phyloP scores from a whole-genome alignment of 768 basidiomycete species.

The Kwoniella sp. region DNA sequence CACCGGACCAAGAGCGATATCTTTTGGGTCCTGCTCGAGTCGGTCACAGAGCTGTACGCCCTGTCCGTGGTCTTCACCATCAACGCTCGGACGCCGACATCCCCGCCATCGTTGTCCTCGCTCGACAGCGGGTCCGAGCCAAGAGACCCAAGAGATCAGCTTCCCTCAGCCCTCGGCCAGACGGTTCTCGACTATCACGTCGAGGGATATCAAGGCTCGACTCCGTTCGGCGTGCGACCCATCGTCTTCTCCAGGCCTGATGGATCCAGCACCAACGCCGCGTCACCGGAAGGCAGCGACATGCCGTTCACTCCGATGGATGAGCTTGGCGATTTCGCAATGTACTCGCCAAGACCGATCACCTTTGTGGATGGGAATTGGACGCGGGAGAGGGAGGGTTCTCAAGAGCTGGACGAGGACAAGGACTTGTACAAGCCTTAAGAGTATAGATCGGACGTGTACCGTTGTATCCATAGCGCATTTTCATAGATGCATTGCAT shows the following conservation, averaged over 20 bases:
- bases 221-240: slow-evolving; percentile 12
- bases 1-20: slow-evolving; percentile 31
- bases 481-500: no score
- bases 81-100: slow-evolving; percentile 25
- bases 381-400: no score
- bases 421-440: no score
- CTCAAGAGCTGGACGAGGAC: no score
- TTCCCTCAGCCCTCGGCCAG: slow-evolving; percentile 8
- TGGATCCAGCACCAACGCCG: background rate
- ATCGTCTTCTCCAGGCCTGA: background rate
- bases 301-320: slow-evolving; percentile 6
- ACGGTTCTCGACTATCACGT: slow-evolving; percentile 25
- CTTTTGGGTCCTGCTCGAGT: slow-evolving; percentile 45
- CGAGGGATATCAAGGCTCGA: slow-evolving; percentile 29
- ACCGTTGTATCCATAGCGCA: no score
- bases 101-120: background rate
- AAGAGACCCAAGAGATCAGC: background rate
- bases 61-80: slow-evolving; percentile 43
- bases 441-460: no score
- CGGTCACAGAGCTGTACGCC: slow-evolving; percentile 42
- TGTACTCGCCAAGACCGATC: background rate
- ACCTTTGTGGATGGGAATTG: background rate
- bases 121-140: background rate
- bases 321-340: slow-evolving; percentile 5
- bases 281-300: background rate